These are phyloP conservation scores for Calocybe indica DNA, from an alignment of 768 basidiomycete genomes.

Conservation along the genomic window DNA sequence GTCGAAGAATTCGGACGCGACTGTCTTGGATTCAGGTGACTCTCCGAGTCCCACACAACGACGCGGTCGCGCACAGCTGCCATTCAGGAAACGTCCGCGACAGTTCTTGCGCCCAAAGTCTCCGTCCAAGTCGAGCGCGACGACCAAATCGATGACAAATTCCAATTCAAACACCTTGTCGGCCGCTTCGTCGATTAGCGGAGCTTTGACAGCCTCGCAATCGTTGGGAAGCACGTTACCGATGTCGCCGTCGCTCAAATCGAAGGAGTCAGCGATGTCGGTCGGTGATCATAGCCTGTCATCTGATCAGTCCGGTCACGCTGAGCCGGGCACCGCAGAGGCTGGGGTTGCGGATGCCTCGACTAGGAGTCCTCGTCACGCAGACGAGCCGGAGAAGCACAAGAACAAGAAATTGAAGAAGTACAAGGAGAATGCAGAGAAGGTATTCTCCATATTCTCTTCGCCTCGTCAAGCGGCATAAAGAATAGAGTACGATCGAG, in stretches of 20 bases:
- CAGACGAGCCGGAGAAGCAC: slow-evolving; percentile 48
- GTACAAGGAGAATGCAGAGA: slow-evolving; percentile 85
- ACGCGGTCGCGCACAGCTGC: slow-evolving; percentile 65
- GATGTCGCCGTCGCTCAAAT: slow-evolving; percentile 66
- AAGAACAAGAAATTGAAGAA: slow-evolving; percentile 77
- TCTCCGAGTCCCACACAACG: slow-evolving; percentile 48
- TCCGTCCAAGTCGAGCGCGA: slow-evolving; percentile 43
- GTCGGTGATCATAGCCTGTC: slow-evolving; percentile 67
- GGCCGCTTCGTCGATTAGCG: slow-evolving; percentile 34
- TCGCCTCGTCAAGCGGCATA: slow-evolving; percentile 44
- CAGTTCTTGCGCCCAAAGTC: slow-evolving; percentile 73
- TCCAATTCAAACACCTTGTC: slow-evolving; percentile 46
- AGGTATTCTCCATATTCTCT: slow-evolving; percentile 77
- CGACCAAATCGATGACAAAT: slow-evolving; percentile 33
- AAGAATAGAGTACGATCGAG: no score
- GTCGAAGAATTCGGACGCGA: slow-evolving; percentile 47
- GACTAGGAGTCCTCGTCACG: slow-evolving; percentile 15
- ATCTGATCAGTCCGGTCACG: slow-evolving; percentile 52
- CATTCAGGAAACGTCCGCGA: slow-evolving; percentile 66
- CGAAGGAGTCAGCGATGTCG: slow-evolving; percentile 74
- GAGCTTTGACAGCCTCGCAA: slow-evolving; percentile 59
- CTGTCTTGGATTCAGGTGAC: slow-evolving; percentile 30
- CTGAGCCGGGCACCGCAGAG: slow-evolving; percentile 5
- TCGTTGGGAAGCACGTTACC: slow-evolving; percentile 39
- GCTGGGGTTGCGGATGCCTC: no score